Evolutionary conservation across 306 rosid genomes (phyloP).

Genomic region (Potentilla sterilis): DNA sequence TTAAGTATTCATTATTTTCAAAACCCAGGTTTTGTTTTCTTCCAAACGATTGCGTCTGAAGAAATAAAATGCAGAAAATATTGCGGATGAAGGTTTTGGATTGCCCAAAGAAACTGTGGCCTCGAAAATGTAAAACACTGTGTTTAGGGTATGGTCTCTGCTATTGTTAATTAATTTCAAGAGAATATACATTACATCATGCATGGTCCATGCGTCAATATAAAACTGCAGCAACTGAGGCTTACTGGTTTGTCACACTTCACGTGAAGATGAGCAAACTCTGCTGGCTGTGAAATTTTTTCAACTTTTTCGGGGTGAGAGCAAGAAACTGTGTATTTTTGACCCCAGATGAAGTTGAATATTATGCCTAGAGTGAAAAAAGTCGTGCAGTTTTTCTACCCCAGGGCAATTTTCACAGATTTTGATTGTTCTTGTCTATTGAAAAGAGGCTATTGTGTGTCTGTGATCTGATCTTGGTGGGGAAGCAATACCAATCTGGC

Average conservation of each 20-base stretch:
- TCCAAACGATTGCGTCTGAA: conserved; percentile 41
- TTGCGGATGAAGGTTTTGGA: conserved; percentile 41
- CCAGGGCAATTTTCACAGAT: not conserved
- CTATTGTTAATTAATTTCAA: conserved; percentile 33
- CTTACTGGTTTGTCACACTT: conserved; percentile 40
- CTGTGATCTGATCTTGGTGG: not conserved
- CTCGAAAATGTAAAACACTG: conserved; percentile 29
- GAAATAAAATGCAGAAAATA: conserved; percentile 21
- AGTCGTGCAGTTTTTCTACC: not conserved
- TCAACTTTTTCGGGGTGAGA: not conserved
- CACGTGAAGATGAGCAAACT: conserved; percentile 41
- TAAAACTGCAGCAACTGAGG: conserved; percentile 38
- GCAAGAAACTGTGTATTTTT: not conserved
- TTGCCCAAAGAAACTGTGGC: conserved; percentile 36
- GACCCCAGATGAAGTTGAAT: not conserved
- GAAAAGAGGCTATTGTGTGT: not conserved
- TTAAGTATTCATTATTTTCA: conserved; percentile 18
- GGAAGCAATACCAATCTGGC: not conserved
- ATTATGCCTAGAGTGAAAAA: not conserved
- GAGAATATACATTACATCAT: conserved; percentile 41
- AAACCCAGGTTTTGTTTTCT: conserved; percentile 28
- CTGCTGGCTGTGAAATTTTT: not conserved
- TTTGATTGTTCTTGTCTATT: conserved; percentile 1
- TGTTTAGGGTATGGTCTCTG: not conserved
- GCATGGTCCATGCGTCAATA: conserved; percentile 25